Evolutionary conservation across 768 basidiomycete genomes (phyloP), one percentile per base, ranked within the genome.

Genomic region (Leccinum longicurvipes): DNA sequence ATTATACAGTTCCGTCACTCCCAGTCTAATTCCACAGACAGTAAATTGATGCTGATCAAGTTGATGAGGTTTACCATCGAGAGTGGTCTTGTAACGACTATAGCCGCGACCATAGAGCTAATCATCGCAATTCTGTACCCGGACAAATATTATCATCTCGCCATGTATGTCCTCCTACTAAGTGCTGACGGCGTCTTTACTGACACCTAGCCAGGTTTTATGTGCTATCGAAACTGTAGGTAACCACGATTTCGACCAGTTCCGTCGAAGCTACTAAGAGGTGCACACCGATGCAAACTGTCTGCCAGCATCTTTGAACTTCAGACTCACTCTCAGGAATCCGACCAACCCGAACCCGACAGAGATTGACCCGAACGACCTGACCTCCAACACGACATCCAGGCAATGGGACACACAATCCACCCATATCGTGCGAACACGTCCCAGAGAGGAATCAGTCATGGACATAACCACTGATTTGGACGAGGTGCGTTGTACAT

Each of bases 1-100:
- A 0, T 5, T 4, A 4, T 19, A 39, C 29, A 69, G 67, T 50
- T 68, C 27, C 56, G 47, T 19, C n/a, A 53, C 15, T 55, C 62
- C n/a, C 46, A 50, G 24, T 53, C 55, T 3, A 11, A 47, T 21
- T 58, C 59, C 21, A n/a, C 6, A 14, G 31, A 29, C 4, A 58
- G 19, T 14, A 60, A 45, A 4, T 57, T 47, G 2, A 44, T 21
- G 4, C 17, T 63, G 7, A 25, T 39, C 41, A 59, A 53, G 25
- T 32, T 67, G 6, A 68, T 59, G 2, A 66, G 36, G 49, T 42
- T 68, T 12, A 62, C 65, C n/a, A 49, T 67, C 14, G 66, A 69
- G 32, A 69, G 65, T 0, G 67, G 67, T 3, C 51, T 61, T 12
- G 47, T 67, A 10, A 69, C 67, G 11, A 56, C 65, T 4, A 39